Percentiles rank a stretch among this genome's conserved stretches.
Evolutionary conservation across 169 alveolate species (phyloP).

Genomic region (Ichthyophthirius multifiliis): DNA sequence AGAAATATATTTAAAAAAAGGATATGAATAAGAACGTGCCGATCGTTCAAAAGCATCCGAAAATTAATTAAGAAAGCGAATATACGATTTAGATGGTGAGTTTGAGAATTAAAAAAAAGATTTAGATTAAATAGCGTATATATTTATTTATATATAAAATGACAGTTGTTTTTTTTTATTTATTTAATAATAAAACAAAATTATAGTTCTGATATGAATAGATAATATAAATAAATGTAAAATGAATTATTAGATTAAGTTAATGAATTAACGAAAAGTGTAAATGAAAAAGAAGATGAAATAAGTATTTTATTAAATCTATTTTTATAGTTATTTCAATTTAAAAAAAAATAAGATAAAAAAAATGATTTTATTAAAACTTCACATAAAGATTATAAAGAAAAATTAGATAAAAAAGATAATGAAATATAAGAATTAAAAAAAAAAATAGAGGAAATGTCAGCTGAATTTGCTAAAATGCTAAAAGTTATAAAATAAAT

Average conservation of each 20-base stretch:
- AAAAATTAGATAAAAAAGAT: slow-evolving; percentile 55
- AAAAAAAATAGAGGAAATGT: slow-evolving; percentile 71
- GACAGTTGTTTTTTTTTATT: neutral
- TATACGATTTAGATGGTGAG: slow-evolving; percentile 49
- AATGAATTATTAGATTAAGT: slow-evolving; percentile 57
- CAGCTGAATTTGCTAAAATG: slow-evolving; percentile 71
- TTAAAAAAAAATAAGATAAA: too few species aligned
- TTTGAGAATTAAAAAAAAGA: slow-evolving; percentile 53
- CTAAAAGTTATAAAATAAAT: slow-evolving; percentile 37
- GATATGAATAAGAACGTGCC: slow-evolving; percentile 63
- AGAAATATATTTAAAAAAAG: too few species aligned
- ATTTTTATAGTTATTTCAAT: too few species aligned
- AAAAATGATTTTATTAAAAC: too few species aligned
- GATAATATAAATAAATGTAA: slow-evolving; percentile 65
- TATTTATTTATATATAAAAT: neutral
- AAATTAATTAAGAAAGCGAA: slow-evolving; percentile 57
- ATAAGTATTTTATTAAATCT: too few species aligned
- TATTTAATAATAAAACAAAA: too few species aligned
- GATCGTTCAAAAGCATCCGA: slow-evolving; percentile 64
- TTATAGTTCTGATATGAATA: slow-evolving; percentile 61
- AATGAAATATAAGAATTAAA: slow-evolving; percentile 70
- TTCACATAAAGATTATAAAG: slow-evolving; percentile 43
- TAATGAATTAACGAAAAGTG: slow-evolving; percentile 26
- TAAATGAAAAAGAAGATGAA: slow-evolving; percentile 43
- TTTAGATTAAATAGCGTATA: slow-evolving; percentile 29